Evolutionary conservation across 2,329 filamentous ascomycete genomes (phyloP).

Genomic region (Rutstroemia sydowiana): DNA sequence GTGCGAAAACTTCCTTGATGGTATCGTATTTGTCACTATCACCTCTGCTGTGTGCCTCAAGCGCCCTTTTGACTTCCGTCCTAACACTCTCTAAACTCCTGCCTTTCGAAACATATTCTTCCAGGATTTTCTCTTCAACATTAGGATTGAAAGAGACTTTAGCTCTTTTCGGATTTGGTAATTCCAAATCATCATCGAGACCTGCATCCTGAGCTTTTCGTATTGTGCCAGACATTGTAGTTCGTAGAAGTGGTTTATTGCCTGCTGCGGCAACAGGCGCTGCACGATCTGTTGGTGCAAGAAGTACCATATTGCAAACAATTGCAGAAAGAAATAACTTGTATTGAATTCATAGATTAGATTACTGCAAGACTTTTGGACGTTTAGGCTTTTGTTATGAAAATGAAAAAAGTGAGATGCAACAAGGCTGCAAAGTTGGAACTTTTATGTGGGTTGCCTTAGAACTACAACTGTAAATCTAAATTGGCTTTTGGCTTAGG

Average conservation of each 20-base stretch:
- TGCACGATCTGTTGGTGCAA: conserved; percentile 3
- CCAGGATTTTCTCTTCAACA: conserved; percentile 30
- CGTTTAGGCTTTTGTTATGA: no score
- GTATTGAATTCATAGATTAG: conserved; percentile 6
- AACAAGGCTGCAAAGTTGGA: background rate
- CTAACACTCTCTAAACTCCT: conserved; percentile 21
- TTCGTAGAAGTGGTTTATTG: conserved; percentile 26
- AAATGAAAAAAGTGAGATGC: no score
- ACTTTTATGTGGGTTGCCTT: conserved; percentile 6
- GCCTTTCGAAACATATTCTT: conserved; percentile 21
- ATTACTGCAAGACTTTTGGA: no score
- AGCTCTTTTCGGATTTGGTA: conserved; percentile 25
- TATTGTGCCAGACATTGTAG: conserved; percentile 23
- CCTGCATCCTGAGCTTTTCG: conserved; percentile 25
- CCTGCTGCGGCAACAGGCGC: background rate
- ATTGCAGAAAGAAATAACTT: background rate
- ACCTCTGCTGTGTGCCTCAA: conserved; percentile 49
- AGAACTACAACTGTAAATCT: background rate
- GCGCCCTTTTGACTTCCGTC: conserved; percentile 30
- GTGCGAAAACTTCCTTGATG: conserved; percentile 49
- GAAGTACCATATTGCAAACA: conserved; percentile 5
- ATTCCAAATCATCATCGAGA: conserved; percentile 21
- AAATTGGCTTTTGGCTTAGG: no score
- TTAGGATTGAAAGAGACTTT: conserved; percentile 29
- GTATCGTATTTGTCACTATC: conserved; percentile 54